Evolutionary conservation across 2,329 filamentous ascomycete genomes (phyloP), one percentile per base, ranked within the genome.

Genomic region (Corynespora cassiicola): DNA sequence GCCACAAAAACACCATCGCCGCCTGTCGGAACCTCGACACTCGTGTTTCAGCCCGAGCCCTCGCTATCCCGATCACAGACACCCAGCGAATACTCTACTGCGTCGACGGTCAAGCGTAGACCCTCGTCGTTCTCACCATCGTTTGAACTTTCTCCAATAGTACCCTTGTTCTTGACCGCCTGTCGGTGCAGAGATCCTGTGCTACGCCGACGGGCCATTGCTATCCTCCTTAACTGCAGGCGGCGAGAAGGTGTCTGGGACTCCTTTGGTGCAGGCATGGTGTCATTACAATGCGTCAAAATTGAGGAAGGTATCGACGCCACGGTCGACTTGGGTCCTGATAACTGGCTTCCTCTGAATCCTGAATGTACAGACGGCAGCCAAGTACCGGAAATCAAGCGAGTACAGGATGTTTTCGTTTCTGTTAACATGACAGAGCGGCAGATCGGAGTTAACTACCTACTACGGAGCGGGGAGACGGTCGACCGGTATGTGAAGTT

Each of bases 211-310:
- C 52, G 56, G 18, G 59, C 57, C 14, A 46, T 63, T 11, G 39
- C 47, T 8, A 37, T 61, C 4, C 42, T 63, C 2, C 47, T 58
- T 14, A 53, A 42, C 29, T 52, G 47, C 39, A 36, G 56, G 16
- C 46, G 57, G 9, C 50, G 59, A 15, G 59, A 63, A 36, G 58
- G 59, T 5, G 50, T 56, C 3, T 63, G 58, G 59, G 54, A 61
- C 30, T 55, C 50, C 1, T 44, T 45, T 10, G 56, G 52, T 15
- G 58, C 54, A 1, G 58, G 52, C 5, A 46, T 56, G 44, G 54
- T 62, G 0, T 52, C 52, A 7, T 23, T 48, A 14, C 38, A 61
- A 21, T 52, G 47, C 14, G 36, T 60, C 12, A 51, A 54, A 37
- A 27, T 54, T 7, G 58, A 63, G 34, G 58, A 61, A 34, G 50